A percentile compares a stretch with the other conserved stretches of the same genome.
phyloP scores from a whole-genome alignment of 2,329 filamentous ascomycete genomes.

The Neofusicoccum laricinum region DNA sequence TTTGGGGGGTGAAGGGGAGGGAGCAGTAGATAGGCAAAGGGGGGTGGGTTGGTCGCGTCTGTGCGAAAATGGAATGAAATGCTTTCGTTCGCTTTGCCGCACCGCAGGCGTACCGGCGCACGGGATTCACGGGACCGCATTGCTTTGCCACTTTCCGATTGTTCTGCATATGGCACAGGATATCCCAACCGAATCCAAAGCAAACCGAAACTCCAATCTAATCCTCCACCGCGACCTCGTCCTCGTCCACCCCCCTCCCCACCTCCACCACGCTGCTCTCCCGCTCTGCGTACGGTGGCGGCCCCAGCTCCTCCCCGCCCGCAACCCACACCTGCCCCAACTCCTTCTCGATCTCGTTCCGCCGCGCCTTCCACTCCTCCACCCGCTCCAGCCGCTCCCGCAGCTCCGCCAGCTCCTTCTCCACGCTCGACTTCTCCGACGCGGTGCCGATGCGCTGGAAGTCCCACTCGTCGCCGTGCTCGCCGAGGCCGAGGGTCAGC shows the following conservation, averaged over 20 bases:
- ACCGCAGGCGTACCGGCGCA: too few relatives aligned
- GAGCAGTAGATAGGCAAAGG: too few relatives aligned
- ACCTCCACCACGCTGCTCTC: neutral
- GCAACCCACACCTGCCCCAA: slow-evolving; percentile 63
- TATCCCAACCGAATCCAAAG: too few relatives aligned
- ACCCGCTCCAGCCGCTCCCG: slow-evolving; percentile 77
- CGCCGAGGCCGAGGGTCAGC: slow-evolving; percentile 76
- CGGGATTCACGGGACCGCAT: too few relatives aligned
- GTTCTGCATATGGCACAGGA: too few relatives aligned
- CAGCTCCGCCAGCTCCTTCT: slow-evolving; percentile 84
- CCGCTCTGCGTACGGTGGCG: slow-evolving; percentile 33
- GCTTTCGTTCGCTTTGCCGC: too few relatives aligned
- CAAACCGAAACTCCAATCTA: neutral
- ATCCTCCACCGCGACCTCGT: slow-evolving; percentile 6
- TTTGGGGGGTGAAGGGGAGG: too few relatives aligned
- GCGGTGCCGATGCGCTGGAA: slow-evolving; percentile 92
- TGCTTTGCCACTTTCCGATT: too few relatives aligned
- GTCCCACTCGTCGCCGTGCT: slow-evolving; percentile 82
- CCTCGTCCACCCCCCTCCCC: slow-evolving; percentile 11
- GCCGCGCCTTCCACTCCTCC: slow-evolving; percentile 75
- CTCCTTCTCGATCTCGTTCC: slow-evolving; percentile 79
- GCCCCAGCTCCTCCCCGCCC: slow-evolving; percentile 38
- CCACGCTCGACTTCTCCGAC: slow-evolving; percentile 87
- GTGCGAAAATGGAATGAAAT: too few relatives aligned
- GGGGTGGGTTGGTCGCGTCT: too few relatives aligned